Evolutionary conservation across 805 yeast genomes (phyloP), one percentile per base, ranked within the genome.

Genomic region (Saturnispora dispora): DNA sequence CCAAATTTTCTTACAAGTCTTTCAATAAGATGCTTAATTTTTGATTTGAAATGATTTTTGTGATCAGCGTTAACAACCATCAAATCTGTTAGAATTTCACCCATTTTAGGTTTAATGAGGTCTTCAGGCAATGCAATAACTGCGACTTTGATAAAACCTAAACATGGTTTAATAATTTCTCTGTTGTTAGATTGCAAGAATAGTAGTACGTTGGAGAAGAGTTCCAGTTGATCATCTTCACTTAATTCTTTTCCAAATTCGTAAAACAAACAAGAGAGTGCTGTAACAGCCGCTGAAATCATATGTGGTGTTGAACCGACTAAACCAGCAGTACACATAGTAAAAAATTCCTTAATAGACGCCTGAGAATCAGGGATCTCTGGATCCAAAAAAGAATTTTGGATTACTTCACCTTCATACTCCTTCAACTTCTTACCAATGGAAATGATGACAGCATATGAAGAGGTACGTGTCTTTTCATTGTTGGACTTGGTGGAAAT

Each of bases 31-130:
- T 93, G 97, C 71, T 88, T 88, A 36, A 93, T 91, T 67, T 88
- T 91, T 13, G 90, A 79, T 65, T 88, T 89, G 76, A 93, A 93
- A 64, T 89, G 96, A 46, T 95, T 95, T 62, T 88, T 88, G 68
- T 91, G 97, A 65, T 90, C 97, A 65, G 88, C 93, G 41, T 96
- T 88, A 93, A 97, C 90, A 55, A 82, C 81, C 78, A 93, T 74
- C 61, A 93, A 75, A 60, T 86, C 84, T 25, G 77, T 73, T 50
- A 93, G 71, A 48, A 93, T 69, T 10, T 78, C 82, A 33, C 74
- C 74, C 60, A 91, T 76, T 58, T 83, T 82, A 8, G 81, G 75
- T 58, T 76, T 77, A 50, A 93, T 81, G 58, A 82, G 63, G 22
- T 86, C 95, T 54, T 78, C 85, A 13, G 96, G 95, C 51, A 93